Base-by-base conservation (phyloP, 2,329 filamentous ascomycete genomes). In the Penicillium glabrum region DNA sequence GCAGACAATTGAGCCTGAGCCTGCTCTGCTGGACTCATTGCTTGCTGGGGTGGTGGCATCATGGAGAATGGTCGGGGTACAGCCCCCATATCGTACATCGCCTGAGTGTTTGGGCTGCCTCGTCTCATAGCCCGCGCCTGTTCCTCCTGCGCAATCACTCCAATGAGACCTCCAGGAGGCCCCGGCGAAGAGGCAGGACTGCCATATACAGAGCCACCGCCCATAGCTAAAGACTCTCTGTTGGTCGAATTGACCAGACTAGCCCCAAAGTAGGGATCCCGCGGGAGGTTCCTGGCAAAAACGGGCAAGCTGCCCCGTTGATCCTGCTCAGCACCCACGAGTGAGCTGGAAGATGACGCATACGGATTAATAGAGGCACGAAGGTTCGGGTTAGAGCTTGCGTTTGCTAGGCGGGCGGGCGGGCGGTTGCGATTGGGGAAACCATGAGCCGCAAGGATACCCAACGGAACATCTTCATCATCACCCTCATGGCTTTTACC, bases 121-220 rank as follows among this genome's bases (percentile, higher is more conserved):
- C 91, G 82, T 65, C 91, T 83, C 80, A 91, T 81, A 29, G 91
- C 91, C 62, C 88, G 84, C 41, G 89, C 88, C 47, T 90, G 84
- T 72, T 96, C 91, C 75, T 96, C 91, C 51, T 80, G 89, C 33
- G 90, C 90, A 75, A 96, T 96, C 9, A 96, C 90, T 10, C 91
- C 91, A 21, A 96, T 89, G 11, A 96, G 81, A 11, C 92, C 92
- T 43, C 90, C 91, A 1, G 89, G 88, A 49, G 57, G 60, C 9
- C 79, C 70, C 23, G 71, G 71, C 21, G 74, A 68, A n/a, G 74
- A 68, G 39, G 44, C 31, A 47, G 51, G 33, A 51, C 70, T 69
- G 29, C 76, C 76, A 46, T 73, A 69, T 29, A 71, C 77, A 61
- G 76, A 77, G 21, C 78, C 86, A 43, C 85, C 86, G 50, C 85